phyloP scores from a whole-genome alignment of 768 basidiomycete species.

The Boletus subparvulus region DNA sequence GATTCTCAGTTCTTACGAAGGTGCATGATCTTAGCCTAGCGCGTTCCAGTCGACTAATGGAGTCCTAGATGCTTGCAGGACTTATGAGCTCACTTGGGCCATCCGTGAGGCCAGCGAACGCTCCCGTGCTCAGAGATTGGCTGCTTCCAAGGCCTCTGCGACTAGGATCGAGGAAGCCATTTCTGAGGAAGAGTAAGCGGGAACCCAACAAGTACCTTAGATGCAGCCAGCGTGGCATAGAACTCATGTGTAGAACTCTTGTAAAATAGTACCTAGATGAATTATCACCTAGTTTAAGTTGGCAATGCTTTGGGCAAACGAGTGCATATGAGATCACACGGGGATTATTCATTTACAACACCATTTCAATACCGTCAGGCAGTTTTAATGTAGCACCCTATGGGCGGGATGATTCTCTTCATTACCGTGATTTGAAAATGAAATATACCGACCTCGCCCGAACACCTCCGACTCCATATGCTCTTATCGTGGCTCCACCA shows the following conservation, averaged over 20 bases:
- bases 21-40: conserved; percentile 35
- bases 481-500: conserved; percentile 49
- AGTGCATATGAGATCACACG: neutral
- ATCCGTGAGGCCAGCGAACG: conserved; percentile 79
- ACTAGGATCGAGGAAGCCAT: conserved; percentile 27
- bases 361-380: conserved; percentile 23
- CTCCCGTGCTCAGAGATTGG: conserved; percentile 49
- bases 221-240: neutral
- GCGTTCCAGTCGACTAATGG: neutral
- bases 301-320: neutral
- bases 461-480: conserved; percentile 24
- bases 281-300: neutral
- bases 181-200: conserved; percentile 26
- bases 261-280: neutral
- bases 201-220: neutral
- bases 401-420: neutral
- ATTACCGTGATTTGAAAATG: neutral
- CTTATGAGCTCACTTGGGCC: conserved; percentile 93
- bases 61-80: conserved; percentile 71
- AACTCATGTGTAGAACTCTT: conserved; percentile 1
- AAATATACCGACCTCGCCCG: conserved; percentile 36
- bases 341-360: conserved; percentile 5
- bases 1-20: conserved; percentile 84
- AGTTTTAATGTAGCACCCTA: conserved; percentile 35
- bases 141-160: conserved; percentile 34